A percentile compares a stretch with the other conserved stretches of the same genome.
Evolutionary conservation across 2,329 filamentous ascomycete species (phyloP).

Genomic region (Alternaria gaisen): DNA sequence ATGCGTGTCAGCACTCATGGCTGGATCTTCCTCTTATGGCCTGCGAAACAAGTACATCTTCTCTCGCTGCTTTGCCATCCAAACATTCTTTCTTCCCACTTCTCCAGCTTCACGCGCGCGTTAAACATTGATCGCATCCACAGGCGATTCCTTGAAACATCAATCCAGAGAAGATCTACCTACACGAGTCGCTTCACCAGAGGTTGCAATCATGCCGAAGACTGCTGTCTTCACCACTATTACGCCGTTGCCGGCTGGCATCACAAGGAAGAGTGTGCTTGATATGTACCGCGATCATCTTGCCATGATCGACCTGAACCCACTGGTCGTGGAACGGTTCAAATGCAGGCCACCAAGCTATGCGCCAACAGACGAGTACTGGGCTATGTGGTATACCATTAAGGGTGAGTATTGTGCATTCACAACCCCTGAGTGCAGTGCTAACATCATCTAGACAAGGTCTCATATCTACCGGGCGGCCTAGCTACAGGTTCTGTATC

Average conservation of each 20-base stretch:
- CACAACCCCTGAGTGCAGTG: background rate
- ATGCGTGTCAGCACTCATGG: conserved; percentile 22
- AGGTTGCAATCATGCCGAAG: conserved; percentile 67
- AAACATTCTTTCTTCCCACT: conserved; percentile 24
- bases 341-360: conserved; percentile 72
- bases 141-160: conserved; percentile 18
- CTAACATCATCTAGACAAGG: conserved; percentile 64
- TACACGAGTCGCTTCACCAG: background rate
- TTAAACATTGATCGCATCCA: conserved; percentile 18
- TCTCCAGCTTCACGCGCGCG: conserved; percentile 19
- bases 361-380: conserved; percentile 74
- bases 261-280: conserved; percentile 75
- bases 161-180: background rate
- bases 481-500: conserved; percentile 71
- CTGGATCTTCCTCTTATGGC: conserved; percentile 18
- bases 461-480: conserved; percentile 76
- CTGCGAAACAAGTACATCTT: conserved; percentile 41
- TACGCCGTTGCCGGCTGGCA: conserved; percentile 75
- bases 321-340: conserved; percentile 77
- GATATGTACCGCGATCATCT: conserved; percentile 79
- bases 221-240: conserved; percentile 78
- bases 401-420: conserved; percentile 41
- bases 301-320: conserved; percentile 89
- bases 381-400: conserved; percentile 75
- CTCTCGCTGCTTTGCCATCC: conserved; percentile 26